These are phyloP conservation scores for Ogataea trehalophila DNA, from an alignment of 805 yeast species.

Conservation along the genomic window DNA sequence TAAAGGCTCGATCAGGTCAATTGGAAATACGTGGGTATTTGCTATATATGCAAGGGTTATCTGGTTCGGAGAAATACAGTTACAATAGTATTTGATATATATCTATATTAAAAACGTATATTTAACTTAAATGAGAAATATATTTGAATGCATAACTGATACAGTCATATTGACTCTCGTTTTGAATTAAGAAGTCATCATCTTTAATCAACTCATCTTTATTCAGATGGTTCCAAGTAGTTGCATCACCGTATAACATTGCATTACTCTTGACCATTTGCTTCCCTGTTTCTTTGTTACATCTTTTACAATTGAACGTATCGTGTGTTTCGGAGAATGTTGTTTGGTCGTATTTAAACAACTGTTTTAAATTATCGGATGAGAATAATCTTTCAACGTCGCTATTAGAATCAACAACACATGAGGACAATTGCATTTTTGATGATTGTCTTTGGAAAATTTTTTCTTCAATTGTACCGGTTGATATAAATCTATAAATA, in stretches of 20 bases:
- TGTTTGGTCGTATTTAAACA: slow-evolving; percentile 64
- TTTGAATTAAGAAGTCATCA: slow-evolving; percentile 72
- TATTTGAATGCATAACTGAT: slow-evolving; percentile 90
- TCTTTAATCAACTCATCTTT: slow-evolving; percentile 56
- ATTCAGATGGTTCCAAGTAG: slow-evolving; percentile 92
- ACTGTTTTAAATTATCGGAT: slow-evolving; percentile 68
- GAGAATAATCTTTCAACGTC: slow-evolving; percentile 92
- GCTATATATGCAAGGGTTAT: too few species aligned
- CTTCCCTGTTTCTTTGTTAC: slow-evolving; percentile 44
- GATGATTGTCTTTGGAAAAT: slow-evolving; percentile 93
- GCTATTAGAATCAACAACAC: slow-evolving; percentile 95
- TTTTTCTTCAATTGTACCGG: slow-evolving; percentile 95
- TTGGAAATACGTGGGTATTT: too few species aligned
- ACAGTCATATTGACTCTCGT: slow-evolving; percentile 64
- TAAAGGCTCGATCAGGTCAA: too few species aligned
- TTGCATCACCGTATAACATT: slow-evolving; percentile 95
- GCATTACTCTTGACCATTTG: slow-evolving; percentile 70
- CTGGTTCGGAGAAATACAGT: neutral
- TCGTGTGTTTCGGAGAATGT: slow-evolving; percentile 90
- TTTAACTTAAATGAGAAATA: slow-evolving; percentile 58
- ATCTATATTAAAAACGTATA: neutral
- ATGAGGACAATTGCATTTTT: slow-evolving; percentile 87
- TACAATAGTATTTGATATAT: neutral
- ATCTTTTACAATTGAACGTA: slow-evolving; percentile 82
- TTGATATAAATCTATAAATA: slow-evolving; percentile 86